These are phyloP conservation scores for Plasmodium adleri DNA, from an alignment of 169 alveolate genomes.

Conservation along the genomic window DNA sequence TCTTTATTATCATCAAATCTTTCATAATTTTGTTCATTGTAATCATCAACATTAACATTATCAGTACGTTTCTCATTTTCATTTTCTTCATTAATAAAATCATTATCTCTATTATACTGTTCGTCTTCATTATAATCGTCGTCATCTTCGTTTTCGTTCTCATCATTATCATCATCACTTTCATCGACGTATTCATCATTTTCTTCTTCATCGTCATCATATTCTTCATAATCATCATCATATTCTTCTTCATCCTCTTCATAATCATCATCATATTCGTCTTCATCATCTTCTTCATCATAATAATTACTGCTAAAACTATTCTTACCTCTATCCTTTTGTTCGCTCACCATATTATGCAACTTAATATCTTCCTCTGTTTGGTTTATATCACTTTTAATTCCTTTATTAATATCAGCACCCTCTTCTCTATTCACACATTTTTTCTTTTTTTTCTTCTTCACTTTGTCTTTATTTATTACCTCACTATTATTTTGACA, in stretches of 20 bases:
- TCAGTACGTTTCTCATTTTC: constrained; percentile 63
- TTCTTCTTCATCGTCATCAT: constrained; percentile 8
- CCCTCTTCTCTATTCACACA: neutral
- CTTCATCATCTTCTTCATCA: no score
- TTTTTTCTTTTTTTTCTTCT: constrained; percentile 12
- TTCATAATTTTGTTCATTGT: constrained; percentile 46
- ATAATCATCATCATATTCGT: neutral
- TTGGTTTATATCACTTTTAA: no score
- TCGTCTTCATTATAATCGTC: constrained; percentile 12
- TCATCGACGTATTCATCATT: constrained; percentile 33
- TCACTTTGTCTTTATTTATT: constrained; percentile 4
- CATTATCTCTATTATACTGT: neutral
- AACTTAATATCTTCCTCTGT: no score
- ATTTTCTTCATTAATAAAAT: constrained; percentile 8
- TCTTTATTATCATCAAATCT: constrained; percentile 20
- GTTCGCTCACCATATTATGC: no score
- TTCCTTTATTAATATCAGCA: no score
- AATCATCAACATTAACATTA: neutral
- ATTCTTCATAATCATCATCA: neutral
- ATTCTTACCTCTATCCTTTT: no score
- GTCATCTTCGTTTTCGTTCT: constrained; percentile 9
- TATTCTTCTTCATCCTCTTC: neutral
- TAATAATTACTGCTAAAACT: no score
- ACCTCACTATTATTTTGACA: neutral
- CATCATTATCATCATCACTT: constrained; percentile 39